A percentile compares a stretch with the other conserved stretches of the same genome.
These are phyloP conservation scores for Aspergillus sp. DNA, from an alignment of 2,329 filamentous ascomycete genomes.

Conservation along the genomic window DNA sequence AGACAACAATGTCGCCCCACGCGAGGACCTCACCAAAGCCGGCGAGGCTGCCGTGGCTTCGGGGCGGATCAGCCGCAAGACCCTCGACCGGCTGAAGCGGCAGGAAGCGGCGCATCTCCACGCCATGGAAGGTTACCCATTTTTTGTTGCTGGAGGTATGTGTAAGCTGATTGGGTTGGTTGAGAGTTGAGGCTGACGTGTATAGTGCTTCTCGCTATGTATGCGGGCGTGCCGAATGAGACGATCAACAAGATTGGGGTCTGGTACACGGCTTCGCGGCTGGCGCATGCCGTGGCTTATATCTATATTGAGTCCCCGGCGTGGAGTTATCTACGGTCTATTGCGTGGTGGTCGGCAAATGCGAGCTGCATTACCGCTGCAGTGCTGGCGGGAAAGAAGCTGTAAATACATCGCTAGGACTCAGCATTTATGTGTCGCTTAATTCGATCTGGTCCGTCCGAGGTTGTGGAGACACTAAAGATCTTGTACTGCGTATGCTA, in stretches of 20 bases:
- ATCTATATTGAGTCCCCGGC: slow-evolving; percentile 27
- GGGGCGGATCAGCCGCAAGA: slow-evolving; percentile 33
- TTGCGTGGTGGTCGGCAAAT: slow-evolving; percentile 40
- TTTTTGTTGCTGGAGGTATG: slow-evolving; percentile 37
- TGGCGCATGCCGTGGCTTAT: slow-evolving; percentile 34
- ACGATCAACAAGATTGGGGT: slow-evolving; percentile 36
- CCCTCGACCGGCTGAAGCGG: slow-evolving; percentile 35
- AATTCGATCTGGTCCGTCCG: no score
- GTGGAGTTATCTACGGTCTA: slow-evolving; percentile 33
- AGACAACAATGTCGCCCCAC: slow-evolving; percentile 39
- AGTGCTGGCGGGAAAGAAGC: slow-evolving; percentile 32
- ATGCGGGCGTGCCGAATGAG: slow-evolving; percentile 32
- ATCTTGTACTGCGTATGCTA: no score
- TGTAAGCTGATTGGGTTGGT: neutral
- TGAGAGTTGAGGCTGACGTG: neutral
- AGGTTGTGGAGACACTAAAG: no score
- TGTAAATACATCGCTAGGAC: no score
- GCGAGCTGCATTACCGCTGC: slow-evolving; percentile 37
- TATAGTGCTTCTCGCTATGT: slow-evolving; percentile 32
- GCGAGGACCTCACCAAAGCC: slow-evolving; percentile 36
- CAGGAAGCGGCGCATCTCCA: slow-evolving; percentile 35
- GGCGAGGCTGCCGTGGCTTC: slow-evolving; percentile 34
- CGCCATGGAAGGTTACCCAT: slow-evolving; percentile 33
- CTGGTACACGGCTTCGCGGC: slow-evolving; percentile 35
- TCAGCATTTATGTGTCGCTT: no score